phyloP scores from a whole-genome alignment of 2,329 filamentous ascomycete species.

The Stagonosporopsis tanaceti region DNA sequence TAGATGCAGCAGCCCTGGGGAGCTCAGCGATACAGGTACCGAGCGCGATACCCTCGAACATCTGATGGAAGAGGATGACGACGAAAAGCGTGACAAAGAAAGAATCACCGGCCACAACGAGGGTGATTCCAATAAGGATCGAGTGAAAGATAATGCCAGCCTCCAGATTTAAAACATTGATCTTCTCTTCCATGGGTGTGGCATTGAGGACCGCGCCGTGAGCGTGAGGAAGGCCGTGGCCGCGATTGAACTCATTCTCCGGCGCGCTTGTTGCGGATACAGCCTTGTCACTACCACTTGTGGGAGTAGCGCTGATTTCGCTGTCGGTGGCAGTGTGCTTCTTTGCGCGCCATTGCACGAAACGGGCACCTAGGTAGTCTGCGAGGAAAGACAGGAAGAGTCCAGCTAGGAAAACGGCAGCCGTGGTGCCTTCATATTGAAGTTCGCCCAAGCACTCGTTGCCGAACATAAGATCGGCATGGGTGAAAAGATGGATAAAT shows the following conservation, averaged over 20 bases:
- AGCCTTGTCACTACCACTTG: slow-evolving; percentile 25
- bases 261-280: slow-evolving; percentile 20
- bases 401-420: slow-evolving; percentile 77
- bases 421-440: slow-evolving; percentile 72
- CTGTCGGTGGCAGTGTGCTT: slow-evolving; percentile 25
- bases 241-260: slow-evolving; percentile 25
- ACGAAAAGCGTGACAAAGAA: slow-evolving; percentile 61
- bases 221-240: slow-evolving; percentile 27
- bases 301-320: slow-evolving; percentile 22
- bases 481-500: slow-evolving; percentile 75
- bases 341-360: slow-evolving; percentile 55
- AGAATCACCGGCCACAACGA: slow-evolving; percentile 62
- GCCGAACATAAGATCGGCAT: slow-evolving; percentile 75
- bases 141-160: slow-evolving; percentile 79
- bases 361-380: slow-evolving; percentile 71
- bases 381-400: slow-evolving; percentile 76
- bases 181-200: slow-evolving; percentile 52
- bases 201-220: slow-evolving; percentile 32
- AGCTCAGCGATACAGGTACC: slow-evolving; percentile 74
- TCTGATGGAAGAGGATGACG: slow-evolving; percentile 80
- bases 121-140: slow-evolving; percentile 69
- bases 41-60: slow-evolving; percentile 79
- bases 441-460: slow-evolving; percentile 74
- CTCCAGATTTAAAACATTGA: slow-evolving; percentile 75
- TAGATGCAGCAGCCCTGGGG: slow-evolving; percentile 46